Percentiles rank a stretch among this genome's conserved stretches.
Evolutionary conservation across 1,284 basidiomycete genomes (phyloP).

Genomic region (Earliella scabrosa): DNA sequence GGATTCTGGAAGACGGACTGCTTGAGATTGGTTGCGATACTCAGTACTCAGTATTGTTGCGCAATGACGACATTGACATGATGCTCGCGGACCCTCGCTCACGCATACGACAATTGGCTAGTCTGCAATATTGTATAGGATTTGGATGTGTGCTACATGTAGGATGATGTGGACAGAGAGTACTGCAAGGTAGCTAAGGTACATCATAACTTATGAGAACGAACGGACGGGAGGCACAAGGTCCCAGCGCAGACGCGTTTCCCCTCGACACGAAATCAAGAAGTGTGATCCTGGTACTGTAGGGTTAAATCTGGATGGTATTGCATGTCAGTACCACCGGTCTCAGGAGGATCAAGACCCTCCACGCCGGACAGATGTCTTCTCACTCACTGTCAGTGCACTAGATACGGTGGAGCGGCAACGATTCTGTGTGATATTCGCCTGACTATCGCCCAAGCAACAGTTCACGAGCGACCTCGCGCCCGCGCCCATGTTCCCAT

Average conservation of each 20-base stretch:
- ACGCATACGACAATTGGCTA: not conserved
- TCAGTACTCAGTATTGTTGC: too few relatives aligned
- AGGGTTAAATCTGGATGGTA: too few relatives aligned
- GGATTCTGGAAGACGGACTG: not conserved
- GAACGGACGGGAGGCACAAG: not conserved
- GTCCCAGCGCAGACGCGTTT: not conserved
- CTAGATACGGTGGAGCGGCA: too few relatives aligned
- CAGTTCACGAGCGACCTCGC: conserved; percentile 41
- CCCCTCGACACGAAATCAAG: too few relatives aligned
- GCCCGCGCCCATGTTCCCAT: conserved; percentile 47
- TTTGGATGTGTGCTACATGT: conserved; percentile 11
- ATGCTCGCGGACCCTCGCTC: conserved; percentile 6
- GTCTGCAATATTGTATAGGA: conserved; percentile 12
- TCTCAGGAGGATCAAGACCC: too few relatives aligned
- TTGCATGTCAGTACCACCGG: too few relatives aligned
- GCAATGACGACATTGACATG: not conserved
- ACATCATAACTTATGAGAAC: not conserved
- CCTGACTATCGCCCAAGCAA: conserved; percentile 24
- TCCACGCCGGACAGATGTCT: not conserved
- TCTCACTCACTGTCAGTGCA: not conserved
- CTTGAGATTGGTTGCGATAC: not conserved
- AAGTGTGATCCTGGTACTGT: too few relatives aligned
- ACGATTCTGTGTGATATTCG: too few relatives aligned
- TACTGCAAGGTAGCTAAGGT: too few relatives aligned
- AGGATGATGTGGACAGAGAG: not conserved